A percentile compares a stretch with the other conserved stretches of the same genome.
These are phyloP conservation scores for Candida palmyrensis DNA, from an alignment of 805 yeast species.

Conservation along the genomic window DNA sequence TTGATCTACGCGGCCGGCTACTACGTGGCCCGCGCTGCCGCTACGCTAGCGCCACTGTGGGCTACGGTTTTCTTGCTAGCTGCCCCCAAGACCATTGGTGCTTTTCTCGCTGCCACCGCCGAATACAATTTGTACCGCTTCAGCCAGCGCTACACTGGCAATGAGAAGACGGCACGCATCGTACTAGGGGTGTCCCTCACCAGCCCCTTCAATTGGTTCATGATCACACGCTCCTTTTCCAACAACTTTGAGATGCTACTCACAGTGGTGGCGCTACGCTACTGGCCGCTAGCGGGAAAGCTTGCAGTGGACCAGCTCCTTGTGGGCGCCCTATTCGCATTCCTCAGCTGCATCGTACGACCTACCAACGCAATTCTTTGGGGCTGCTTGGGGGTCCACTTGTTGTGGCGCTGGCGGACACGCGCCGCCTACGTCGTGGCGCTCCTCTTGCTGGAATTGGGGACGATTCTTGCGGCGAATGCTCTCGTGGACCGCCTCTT, in stretches of 20 bases:
- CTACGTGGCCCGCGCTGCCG: constrained; percentile 11
- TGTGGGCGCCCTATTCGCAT: constrained; percentile 47
- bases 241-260: constrained; percentile 75
- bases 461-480: constrained; percentile 31
- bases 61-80: constrained; percentile 38
- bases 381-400: constrained; percentile 50
- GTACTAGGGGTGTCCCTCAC: constrained; percentile 48
- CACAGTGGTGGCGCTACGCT: constrained; percentile 59
- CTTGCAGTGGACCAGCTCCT: constrained; percentile 15
- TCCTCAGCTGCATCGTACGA: constrained; percentile 63
- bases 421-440: constrained; percentile 9
- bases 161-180: constrained; percentile 30
- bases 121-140: constrained; percentile 58
- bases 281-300: constrained; percentile 61
- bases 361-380: constrained; percentile 84
- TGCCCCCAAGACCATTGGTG: constrained; percentile 68
- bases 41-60: too few relatives aligned
- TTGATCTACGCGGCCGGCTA: constrained; percentile 51
- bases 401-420: not conserved
- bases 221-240: constrained; percentile 77
- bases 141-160: constrained; percentile 30
- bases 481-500: constrained; percentile 51
- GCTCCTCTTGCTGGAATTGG: constrained; percentile 16
- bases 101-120: constrained; percentile 62
- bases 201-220: constrained; percentile 79